Base-by-base conservation (phyloP, 441 rosid genomes). In the Arabidopsis lyrata region DNA sequence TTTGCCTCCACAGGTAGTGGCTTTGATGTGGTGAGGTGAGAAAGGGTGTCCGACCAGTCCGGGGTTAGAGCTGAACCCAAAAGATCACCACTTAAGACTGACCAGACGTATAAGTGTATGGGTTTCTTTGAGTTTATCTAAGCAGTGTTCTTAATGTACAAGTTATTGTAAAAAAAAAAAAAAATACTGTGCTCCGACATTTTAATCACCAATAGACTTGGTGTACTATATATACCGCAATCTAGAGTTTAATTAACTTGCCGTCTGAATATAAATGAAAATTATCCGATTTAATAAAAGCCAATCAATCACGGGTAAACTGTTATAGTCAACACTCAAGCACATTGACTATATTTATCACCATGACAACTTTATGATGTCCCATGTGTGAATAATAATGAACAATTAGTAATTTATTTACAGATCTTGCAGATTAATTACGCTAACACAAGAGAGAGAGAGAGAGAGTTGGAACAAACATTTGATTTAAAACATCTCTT, bases 401-500 rank as follows among this genome's bases (percentile, higher is more conserved):
- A 36, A 27, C 16, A 61, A 76, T 54, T 38, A 29, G 4, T 70
- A 77, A 41, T 70, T 49, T 70, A 35, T 63, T 45, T 47, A 14
- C 66, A 69, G 79, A 69, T 69, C 74, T 75, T 75, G 50, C 36
- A 39, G 20, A 34, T 61, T 31, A 59, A 59, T 7, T 32, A 74
- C 60, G 36, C 20, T 11, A 22, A 41, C 5, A 6, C 31, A 29
- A 24, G 27, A 38, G 36, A 64, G 34, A 65, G n/a, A n/a, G n/a
- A n/a, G 58, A 50, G 16, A 29, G 32, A 68, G 8, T 54, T 53
- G 65, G 79, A 74, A 69, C 79, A 69, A 76, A 76, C 71, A 76
- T 76, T 76, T 76, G 70, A 63, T 36, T 54, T 34, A 57, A 76
- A 64, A 76, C 79, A 69, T 70, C 41, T 70, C 80, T 70, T 57